These are phyloP conservation scores for Bryopsis sp. DNA, from an alignment of 139 green algal species.

Conservation along the genomic window DNA sequence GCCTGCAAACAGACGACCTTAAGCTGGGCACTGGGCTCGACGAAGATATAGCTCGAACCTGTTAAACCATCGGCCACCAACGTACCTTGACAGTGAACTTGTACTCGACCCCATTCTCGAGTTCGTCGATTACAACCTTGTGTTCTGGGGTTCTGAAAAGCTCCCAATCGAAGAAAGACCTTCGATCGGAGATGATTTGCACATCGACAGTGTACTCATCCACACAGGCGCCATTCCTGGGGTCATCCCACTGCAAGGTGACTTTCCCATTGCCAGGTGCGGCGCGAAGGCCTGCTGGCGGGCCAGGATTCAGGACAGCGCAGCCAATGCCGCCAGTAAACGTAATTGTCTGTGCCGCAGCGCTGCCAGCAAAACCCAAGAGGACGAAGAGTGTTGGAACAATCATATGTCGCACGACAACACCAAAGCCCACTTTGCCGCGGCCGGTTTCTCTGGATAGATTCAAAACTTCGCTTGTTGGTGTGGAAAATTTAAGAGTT, in stretches of 20 bases:
- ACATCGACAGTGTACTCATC: constrained; percentile 13
- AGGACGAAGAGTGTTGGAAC: too few relatives aligned
- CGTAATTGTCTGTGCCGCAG: not conserved
- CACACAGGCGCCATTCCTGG: constrained; percentile 9
- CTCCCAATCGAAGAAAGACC: not conserved
- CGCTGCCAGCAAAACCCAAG: too few relatives aligned
- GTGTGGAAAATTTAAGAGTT: too few relatives aligned
- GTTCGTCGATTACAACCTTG: not conserved
- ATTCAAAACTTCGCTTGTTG: too few relatives aligned
- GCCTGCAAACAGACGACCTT: too few relatives aligned
- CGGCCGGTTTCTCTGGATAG: too few relatives aligned
- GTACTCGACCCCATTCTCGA: not conserved
- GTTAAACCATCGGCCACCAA: too few relatives aligned
- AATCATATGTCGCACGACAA: too few relatives aligned
- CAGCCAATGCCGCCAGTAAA: not conserved
- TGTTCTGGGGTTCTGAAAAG: not conserved
- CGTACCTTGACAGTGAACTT: constrained; percentile 4
- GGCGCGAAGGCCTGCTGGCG: not conserved
- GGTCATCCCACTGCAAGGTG: not conserved
- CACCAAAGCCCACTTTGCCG: too few relatives aligned
- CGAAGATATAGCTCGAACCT: too few relatives aligned
- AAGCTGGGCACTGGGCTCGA: too few relatives aligned
- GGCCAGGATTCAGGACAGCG: not conserved
- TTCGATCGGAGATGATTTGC: not conserved
- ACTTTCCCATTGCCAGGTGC: not conserved